These are phyloP conservation scores for Peterozyma xylosa DNA, from an alignment of 805 yeast species.

Conservation along the genomic window DNA sequence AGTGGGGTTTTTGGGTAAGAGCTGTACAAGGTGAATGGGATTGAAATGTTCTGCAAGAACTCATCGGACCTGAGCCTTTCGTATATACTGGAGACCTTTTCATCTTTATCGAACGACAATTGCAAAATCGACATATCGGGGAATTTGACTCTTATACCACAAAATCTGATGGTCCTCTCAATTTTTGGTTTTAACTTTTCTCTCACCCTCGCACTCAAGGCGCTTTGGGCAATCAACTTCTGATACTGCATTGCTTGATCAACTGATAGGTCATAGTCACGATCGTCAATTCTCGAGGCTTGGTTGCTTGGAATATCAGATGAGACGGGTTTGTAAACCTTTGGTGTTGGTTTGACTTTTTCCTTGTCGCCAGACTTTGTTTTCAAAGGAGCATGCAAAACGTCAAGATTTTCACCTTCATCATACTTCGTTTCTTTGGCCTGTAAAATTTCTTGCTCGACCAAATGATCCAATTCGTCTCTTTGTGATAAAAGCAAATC, in stretches of 20 bases:
- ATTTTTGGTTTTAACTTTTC: slow-evolving; percentile 5
- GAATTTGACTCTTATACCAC: slow-evolving; percentile 43
- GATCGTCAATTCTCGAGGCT: slow-evolving; percentile 21
- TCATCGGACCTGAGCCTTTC: slow-evolving; percentile 1
- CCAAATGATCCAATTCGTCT: slow-evolving; percentile 5
- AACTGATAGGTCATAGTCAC: slow-evolving; percentile 36
- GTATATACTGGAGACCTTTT: neutral
- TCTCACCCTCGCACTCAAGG: slow-evolving; percentile 4
- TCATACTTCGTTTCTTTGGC: slow-evolving; percentile 4
- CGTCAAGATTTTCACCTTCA: neutral
- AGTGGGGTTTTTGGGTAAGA: neutral
- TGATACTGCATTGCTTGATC: slow-evolving; percentile 50
- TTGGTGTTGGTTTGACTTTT: neutral
- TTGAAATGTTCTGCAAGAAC: neutral
- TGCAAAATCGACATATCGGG: slow-evolving; percentile 39
- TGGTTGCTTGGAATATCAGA: neutral
- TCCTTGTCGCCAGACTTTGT: neutral
- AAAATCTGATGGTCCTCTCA: slow-evolving; percentile 20
- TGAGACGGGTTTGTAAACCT: neutral
- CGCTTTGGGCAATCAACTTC: slow-evolving; percentile 29
- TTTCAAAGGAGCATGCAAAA: neutral
- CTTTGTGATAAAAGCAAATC: slow-evolving; percentile 1
- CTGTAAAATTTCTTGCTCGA: slow-evolving; percentile 5
- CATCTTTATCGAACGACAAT: slow-evolving; percentile 1
- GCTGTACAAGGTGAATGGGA: neutral